A percentile compares a stretch with the other conserved stretches of the same genome.
Conservation (phyloP, 2,329 filamentous ascomycete genomes). For the Teratosphaeria destructans region DNA sequence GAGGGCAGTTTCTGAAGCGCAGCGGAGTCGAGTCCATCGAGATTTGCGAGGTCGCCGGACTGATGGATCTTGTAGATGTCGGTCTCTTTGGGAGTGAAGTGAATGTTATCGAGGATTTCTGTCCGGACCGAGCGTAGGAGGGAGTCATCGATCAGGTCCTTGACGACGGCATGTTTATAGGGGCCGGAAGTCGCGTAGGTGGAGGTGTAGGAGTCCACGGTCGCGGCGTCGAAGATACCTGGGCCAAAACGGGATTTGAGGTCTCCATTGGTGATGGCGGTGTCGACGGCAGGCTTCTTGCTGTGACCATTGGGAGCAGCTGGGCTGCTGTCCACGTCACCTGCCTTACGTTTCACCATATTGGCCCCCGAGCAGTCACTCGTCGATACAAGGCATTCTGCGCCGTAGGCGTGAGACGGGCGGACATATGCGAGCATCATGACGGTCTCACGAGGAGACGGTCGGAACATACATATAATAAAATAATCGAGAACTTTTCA, state of each 20-base stretch:
- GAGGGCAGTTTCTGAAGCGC: slow-evolving; percentile 80
- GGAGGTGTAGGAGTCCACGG: slow-evolving; percentile 49
- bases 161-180: slow-evolving; percentile 90
- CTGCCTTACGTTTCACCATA: slow-evolving; percentile 36
- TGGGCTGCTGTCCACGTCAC: slow-evolving; percentile 10
- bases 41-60: slow-evolving; percentile 91
- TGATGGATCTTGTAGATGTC: slow-evolving; percentile 99
- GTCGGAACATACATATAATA: not conserved
- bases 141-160: slow-evolving; percentile 63
- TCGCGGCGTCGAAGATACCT: slow-evolving; percentile 52
- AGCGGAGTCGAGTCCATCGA: slow-evolving; percentile 82
- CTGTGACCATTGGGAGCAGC: slow-evolving; percentile 24
- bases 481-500: not conserved
- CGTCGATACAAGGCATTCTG: too few species aligned
- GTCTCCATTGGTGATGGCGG: slow-evolving; percentile 13
- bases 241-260: slow-evolving; percentile 51
- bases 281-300: slow-evolving; percentile 31
- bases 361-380: not conserved
- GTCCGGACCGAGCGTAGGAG: slow-evolving; percentile 77
- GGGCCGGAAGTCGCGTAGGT: slow-evolving; percentile 55
- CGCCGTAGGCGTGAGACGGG: not conserved
- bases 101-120: slow-evolving; percentile 82
- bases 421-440: not conserved
- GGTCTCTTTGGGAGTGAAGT: slow-evolving; percentile 96
- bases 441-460: not conserved